These are phyloP conservation scores for Diversispora epigaea DNA, from an alignment of 192 early-diverging fungal species.

Conservation along the genomic window DNA sequence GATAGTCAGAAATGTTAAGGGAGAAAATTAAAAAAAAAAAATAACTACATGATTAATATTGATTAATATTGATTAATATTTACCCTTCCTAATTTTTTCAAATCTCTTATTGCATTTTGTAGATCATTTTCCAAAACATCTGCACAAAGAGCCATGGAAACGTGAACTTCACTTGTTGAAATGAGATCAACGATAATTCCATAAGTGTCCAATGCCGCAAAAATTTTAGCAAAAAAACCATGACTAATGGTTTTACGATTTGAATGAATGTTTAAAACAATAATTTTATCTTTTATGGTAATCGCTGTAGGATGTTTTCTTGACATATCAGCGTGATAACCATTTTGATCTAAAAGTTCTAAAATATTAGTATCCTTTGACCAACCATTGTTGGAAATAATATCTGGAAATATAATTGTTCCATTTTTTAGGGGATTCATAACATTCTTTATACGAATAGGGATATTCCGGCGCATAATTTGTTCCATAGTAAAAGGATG, in stretches of 20 bases:
- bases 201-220: constrained; percentile 83
- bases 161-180: constrained; percentile 89
- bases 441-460: constrained; percentile 99
- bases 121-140: constrained; percentile 68
- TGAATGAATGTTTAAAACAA: constrained; percentile 95
- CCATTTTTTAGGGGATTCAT: constrained; percentile 90
- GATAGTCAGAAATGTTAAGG: not conserved
- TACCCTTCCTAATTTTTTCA: constrained; percentile 78
- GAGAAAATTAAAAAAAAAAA: no score
- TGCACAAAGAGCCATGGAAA: constrained; percentile 79
- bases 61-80: no score
- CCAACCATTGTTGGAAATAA: constrained; percentile 51
- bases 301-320: constrained; percentile 90
- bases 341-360: constrained; percentile 67
- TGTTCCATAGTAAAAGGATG: constrained; percentile 99
- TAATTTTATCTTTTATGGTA: constrained; percentile 98
- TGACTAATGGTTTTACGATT: constrained; percentile 94
- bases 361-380: constrained; percentile 53
- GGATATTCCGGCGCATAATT: constrained; percentile 93
- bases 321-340: constrained; percentile 70
- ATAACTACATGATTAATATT: no score
- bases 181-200: constrained; percentile 95
- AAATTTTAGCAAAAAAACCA: constrained; percentile 97
- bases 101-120: constrained; percentile 73
- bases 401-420: constrained; percentile 91